Evolutionary conservation across 2,329 filamentous ascomycete genomes (phyloP).

Genomic region (Furcasterigmium sp.): DNA sequence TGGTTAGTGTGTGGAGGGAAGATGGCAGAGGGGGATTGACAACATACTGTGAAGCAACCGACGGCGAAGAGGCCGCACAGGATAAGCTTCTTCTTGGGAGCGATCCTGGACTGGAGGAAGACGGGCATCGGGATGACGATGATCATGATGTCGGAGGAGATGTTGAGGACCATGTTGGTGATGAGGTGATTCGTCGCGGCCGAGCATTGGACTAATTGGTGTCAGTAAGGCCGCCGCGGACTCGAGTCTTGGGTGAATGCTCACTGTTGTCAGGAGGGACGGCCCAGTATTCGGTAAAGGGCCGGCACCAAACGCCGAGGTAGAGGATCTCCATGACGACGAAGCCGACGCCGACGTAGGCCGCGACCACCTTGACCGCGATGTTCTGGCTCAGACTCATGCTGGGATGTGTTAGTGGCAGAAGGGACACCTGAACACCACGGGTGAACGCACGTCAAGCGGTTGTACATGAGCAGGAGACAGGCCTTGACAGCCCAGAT

Average conservation of each 20-base stretch:
- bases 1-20: not conserved
- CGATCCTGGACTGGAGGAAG: slow-evolving; percentile 43
- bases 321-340: slow-evolving; percentile 46
- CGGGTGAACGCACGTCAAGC: slow-evolving; percentile 35
- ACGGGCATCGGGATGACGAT: slow-evolving; percentile 51
- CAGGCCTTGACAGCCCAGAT: slow-evolving; percentile 53
- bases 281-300: slow-evolving; percentile 52
- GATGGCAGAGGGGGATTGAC: not conserved
- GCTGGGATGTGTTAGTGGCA: slow-evolving; percentile 16
- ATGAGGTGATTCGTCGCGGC: slow-evolving; percentile 52
- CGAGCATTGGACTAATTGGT: slow-evolving; percentile 45
- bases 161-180: slow-evolving; percentile 53
- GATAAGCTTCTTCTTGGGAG: slow-evolving; percentile 45
- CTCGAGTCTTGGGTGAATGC: slow-evolving; percentile 8
- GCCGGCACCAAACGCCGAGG: slow-evolving; percentile 48
- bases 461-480: slow-evolving; percentile 51
- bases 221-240: not conserved
- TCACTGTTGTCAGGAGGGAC: slow-evolving; percentile 45
- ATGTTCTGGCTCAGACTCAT: slow-evolving; percentile 40
- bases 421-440: slow-evolving; percentile 12
- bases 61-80: slow-evolving; percentile 41
- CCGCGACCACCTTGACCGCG: slow-evolving; percentile 41
- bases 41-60: slow-evolving; percentile 39
- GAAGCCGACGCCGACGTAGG: slow-evolving; percentile 41
- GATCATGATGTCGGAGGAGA: slow-evolving; percentile 55